Percentiles rank a stretch among this genome's conserved stretches.
Conservation (phyloP, 2,329 filamentous ascomycete species). For the Drechslerella dactyloides region DNA sequence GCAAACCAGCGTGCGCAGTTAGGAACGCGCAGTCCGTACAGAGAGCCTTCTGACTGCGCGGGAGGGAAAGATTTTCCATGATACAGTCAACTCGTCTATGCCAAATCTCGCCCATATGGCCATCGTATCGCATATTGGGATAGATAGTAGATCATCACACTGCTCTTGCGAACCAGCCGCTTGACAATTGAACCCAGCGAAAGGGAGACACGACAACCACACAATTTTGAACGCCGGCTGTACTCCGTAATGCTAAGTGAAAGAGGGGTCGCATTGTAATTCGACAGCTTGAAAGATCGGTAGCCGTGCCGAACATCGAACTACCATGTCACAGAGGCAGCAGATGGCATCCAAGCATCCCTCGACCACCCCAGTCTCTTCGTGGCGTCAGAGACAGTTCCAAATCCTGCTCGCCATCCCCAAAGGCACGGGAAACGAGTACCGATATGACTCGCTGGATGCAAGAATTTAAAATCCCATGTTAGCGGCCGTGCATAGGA, state of each 20-base stretch:
- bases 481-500: neutral
- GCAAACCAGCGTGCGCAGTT: too few relatives aligned
- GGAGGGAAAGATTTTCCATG: neutral
- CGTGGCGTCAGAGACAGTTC: conserved; percentile 68
- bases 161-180: too few relatives aligned
- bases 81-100: neutral
- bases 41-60: too few relatives aligned
- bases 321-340: conserved; percentile 69
- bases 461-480: neutral
- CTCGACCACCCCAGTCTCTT: conserved; percentile 86
- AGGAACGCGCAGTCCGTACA: too few relatives aligned
- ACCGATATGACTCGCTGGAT: conserved; percentile 52
- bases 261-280: neutral
- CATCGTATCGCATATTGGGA: too few relatives aligned
- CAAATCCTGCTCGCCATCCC: conserved; percentile 51
- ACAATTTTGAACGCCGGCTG: neutral
- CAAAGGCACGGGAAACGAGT: conserved; percentile 51
- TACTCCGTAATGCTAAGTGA: neutral
- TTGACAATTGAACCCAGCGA: too few relatives aligned
- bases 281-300: neutral
- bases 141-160: too few relatives aligned
- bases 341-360: conserved; percentile 87
- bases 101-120: too few relatives aligned
- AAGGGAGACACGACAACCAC: too few relatives aligned
- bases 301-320: neutral